Evolutionary conservation across 352 stramenopile genomes (phyloP), one percentile per base, ranked within the genome.

Genomic region (Globisporangium ultimum): DNA sequence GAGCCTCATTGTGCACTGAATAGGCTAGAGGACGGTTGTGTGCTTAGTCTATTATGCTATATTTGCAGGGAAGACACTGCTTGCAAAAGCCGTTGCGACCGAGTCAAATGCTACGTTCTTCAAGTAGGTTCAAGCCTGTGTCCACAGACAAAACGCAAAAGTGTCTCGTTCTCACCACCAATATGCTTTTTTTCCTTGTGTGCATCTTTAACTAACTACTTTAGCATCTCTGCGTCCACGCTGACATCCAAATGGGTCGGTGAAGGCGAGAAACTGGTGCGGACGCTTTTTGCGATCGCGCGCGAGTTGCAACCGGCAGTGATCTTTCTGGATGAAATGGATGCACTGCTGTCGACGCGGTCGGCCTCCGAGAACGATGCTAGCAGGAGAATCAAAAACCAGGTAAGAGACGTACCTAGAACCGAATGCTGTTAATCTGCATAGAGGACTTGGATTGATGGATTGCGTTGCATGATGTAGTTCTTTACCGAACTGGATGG

Each of bases 221-320:
- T 36, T 10, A 95, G 79, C 34, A 91, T 97, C 42, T 96, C 88
- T 6, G 88, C 89, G 11, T 96, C 89, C 6, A 87, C 86, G 5
- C 66, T 97, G 45, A 96, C 89, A 13, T 93, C 81, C 48, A 97
- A 96, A 49, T 97, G 88, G 88, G 85, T 96, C 17, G 89, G 89
- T 5, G 84, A 97, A 68, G 84, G 88, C 22, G 97, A 99, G 71
- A 98, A 99, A 64, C 71, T 99, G 24, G 84, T 99, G 32, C 69
- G 90, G 21, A 89, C 89, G 14, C 78, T 99, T 1, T 99, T 99
- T 58, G 67, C 84, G 24, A 90, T 97, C 66, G 96, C 95, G 4
- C 72, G 82, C 8, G 87, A 95, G 52, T 66, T 91, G 1, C 81
- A 91, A 49, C 88, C 88, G 1, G 76, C 83, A 4, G 88, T 97